A percentile compares a stretch with the other conserved stretches of the same genome.
Evolutionary conservation across 164 flowering plant genomes (phyloP).

Genomic region (Houttuynia cordata): DNA sequence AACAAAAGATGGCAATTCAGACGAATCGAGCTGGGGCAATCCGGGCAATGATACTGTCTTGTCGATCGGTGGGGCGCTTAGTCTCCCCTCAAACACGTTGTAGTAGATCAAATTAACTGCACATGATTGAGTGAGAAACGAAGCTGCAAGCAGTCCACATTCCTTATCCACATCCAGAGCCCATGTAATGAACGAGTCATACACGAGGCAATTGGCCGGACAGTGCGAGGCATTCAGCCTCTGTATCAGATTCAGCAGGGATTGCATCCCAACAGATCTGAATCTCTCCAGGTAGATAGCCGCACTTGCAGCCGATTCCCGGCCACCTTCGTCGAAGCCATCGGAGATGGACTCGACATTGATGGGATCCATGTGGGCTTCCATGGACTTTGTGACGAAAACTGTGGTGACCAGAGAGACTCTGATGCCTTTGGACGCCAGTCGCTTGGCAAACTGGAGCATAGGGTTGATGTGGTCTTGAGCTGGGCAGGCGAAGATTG

Average conservation of each 20-base stretch:
- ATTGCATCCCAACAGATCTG: neutral
- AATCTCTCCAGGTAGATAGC: neutral
- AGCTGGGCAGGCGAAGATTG: no score
- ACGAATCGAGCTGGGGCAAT: constrained; percentile 8
- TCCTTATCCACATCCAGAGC: neutral
- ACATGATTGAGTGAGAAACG: neutral
- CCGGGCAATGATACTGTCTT: constrained; percentile 8
- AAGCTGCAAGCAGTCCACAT: neutral
- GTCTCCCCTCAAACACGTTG: neutral
- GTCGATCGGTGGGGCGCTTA: neutral
- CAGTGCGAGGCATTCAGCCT: neutral
- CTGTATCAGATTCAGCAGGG: neutral
- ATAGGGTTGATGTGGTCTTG: constrained; percentile 18
- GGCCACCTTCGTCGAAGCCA: neutral
- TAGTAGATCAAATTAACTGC: neutral
- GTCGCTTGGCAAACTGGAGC: constrained; percentile 13
- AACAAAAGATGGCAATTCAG: constrained; percentile 11
- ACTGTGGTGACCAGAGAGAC: constrained; percentile 8
- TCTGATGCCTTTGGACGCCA: constrained; percentile 5
- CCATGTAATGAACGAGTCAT: neutral
- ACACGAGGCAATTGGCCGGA: neutral
- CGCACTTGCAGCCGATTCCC: neutral
- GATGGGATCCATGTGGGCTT: neutral
- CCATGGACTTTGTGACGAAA: constrained; percentile 6
- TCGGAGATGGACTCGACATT: neutral